These are phyloP conservation scores for Camelina laxa DNA, from an alignment of 345 rosid genomes.

Conservation along the genomic window DNA sequence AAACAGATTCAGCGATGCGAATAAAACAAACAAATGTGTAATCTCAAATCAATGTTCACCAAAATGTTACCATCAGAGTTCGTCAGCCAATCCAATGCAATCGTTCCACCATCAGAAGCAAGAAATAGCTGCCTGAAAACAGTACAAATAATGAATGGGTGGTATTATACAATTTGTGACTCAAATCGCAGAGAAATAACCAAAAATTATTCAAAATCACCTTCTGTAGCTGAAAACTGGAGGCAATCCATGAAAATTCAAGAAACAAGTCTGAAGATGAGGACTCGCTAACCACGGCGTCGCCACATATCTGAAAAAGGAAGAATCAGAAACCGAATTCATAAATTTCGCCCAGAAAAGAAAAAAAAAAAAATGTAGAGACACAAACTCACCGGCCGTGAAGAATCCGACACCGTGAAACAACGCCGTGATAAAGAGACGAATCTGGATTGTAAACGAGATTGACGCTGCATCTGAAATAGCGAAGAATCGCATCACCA, in stretches of 20 bases:
- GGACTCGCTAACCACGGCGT: slow-evolving; percentile 92
- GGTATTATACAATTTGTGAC: not conserved
- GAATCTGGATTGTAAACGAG: slow-evolving; percentile 57
- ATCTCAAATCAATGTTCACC: slow-evolving; percentile 1
- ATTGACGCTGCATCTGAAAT: slow-evolving; percentile 51
- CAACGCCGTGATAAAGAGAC: slow-evolving; percentile 57
- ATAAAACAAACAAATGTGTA: not conserved
- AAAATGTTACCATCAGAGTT: slow-evolving; percentile 58
- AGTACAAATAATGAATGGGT: not conserved
- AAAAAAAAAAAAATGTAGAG: too few relatives aligned
- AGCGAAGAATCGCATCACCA: slow-evolving; percentile 54
- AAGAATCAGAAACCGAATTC: not conserved
- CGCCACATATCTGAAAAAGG: slow-evolving; percentile 54
- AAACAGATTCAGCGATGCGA: not conserved
- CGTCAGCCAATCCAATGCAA: slow-evolving; percentile 85
- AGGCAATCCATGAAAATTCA: slow-evolving; percentile 76
- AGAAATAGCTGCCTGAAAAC: slow-evolving; percentile 65
- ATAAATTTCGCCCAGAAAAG: not conserved
- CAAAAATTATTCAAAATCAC: slow-evolving; percentile 38
- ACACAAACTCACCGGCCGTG: slow-evolving; percentile 60
- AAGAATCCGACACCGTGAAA: slow-evolving; percentile 69
- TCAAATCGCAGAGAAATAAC: not conserved
- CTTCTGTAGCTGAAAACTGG: slow-evolving; percentile 75
- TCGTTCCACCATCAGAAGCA: slow-evolving; percentile 85
- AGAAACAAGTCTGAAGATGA: slow-evolving; percentile 73